These are phyloP conservation scores for Aphanomyces invadans DNA, from an alignment of 352 stramenopile genomes.

Conservation along the genomic window DNA sequence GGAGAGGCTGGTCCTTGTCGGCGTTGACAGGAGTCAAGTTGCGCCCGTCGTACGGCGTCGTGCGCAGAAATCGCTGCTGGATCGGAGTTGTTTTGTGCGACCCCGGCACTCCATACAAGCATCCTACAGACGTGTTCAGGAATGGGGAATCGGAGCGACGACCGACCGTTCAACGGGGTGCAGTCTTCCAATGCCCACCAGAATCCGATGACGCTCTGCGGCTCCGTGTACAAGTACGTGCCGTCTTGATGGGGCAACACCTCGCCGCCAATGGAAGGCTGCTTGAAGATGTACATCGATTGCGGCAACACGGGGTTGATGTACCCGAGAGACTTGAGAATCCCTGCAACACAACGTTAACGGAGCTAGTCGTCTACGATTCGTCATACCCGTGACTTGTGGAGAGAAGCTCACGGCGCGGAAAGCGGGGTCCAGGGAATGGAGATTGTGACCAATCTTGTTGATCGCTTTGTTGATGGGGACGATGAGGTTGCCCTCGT, in stretches of 20 bases:
- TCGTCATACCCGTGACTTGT: slow-evolving; percentile 48
- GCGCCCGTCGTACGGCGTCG: slow-evolving; percentile 38
- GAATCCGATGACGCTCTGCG: slow-evolving; percentile 91
- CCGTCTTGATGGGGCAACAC: slow-evolving; percentile 95
- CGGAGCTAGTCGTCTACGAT: too few species aligned
- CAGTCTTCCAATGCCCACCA: slow-evolving; percentile 95
- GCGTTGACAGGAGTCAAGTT: slow-evolving; percentile 32
- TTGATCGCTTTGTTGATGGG: slow-evolving; percentile 81
- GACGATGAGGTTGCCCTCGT: slow-evolving; percentile 32
- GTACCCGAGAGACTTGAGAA: slow-evolving; percentile 83
- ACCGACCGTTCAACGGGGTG: slow-evolving; percentile 81
- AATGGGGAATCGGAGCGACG: neutral
- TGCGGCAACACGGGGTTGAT: slow-evolving; percentile 85
- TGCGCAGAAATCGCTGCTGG: slow-evolving; percentile 78
- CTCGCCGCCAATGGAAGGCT: slow-evolving; percentile 87
- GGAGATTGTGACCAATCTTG: slow-evolving; percentile 94
- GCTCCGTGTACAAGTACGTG: slow-evolving; percentile 94
- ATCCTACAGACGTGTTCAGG: slow-evolving; percentile 34
- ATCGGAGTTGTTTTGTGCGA: slow-evolving; percentile 82
- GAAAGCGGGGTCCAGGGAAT: slow-evolving; percentile 86
- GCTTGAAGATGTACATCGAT: slow-evolving; percentile 98
- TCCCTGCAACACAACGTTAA: too few species aligned
- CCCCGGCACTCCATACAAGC: slow-evolving; percentile 87
- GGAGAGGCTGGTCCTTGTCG: slow-evolving; percentile 31
- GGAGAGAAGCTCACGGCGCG: slow-evolving; percentile 70